phyloP scores from a whole-genome alignment of 495 filamentous ascomycete genomes.

The Polyplosphaeria fusca region DNA sequence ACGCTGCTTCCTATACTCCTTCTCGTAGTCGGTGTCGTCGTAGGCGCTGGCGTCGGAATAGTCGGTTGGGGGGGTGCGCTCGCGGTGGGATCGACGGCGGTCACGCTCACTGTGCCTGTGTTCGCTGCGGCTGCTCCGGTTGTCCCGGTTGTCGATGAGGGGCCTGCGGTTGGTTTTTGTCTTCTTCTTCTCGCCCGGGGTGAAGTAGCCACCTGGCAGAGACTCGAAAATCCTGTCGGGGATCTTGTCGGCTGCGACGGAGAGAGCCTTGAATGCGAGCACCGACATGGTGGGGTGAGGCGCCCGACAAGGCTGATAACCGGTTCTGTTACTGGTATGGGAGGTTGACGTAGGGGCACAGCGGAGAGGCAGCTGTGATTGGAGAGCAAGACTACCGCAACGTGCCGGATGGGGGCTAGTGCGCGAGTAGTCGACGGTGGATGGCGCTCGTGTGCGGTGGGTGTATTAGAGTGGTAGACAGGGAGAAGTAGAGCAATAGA shows the following conservation, averaged over 20 bases:
- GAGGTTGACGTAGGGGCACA: constrained; percentile 20
- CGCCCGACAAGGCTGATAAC: constrained; percentile 23
- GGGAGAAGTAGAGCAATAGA: neutral
- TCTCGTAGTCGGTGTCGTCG: constrained; percentile 30
- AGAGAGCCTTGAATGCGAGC: constrained; percentile 30
- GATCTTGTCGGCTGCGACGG: constrained; percentile 40
- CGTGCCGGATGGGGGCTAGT: constrained; percentile 12
- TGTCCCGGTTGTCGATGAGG: constrained; percentile 3
- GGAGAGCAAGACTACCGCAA: constrained; percentile 9
- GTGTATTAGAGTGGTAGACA: neutral
- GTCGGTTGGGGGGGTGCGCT: constrained; percentile 22
- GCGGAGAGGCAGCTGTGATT: constrained; percentile 21
- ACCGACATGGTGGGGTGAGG: constrained; percentile 16
- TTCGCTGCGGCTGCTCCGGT: constrained; percentile 2
- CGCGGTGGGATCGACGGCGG: constrained; percentile 19
- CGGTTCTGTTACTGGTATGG: neutral
- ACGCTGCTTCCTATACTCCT: constrained; percentile 8
- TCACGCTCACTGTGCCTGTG: constrained; percentile 9
- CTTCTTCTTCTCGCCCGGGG: constrained; percentile 29
- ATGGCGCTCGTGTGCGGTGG: neutral
- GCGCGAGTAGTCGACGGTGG: neutral
- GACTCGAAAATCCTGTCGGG: constrained; percentile 40
- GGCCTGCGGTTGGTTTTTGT: constrained; percentile 13
- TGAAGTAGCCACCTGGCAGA: constrained; percentile 42
- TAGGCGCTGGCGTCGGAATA: constrained; percentile 28